Evolutionary conservation across 2,329 filamentous ascomycete genomes (phyloP), one percentile per base, ranked within the genome.

Genomic region (Aspergillus sp.): DNA sequence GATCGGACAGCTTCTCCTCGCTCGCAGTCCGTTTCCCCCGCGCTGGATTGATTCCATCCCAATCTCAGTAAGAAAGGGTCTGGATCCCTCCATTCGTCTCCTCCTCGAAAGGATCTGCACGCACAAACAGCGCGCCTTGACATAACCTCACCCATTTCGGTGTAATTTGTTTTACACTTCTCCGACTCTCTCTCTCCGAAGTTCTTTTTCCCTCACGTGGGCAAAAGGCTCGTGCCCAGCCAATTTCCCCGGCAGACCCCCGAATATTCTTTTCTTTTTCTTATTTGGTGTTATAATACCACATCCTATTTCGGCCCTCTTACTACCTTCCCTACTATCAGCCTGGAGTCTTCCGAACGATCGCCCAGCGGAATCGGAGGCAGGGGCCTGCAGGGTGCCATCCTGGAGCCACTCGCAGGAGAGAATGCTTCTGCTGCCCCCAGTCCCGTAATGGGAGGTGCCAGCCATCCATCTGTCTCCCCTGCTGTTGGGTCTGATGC

Each of bases 351-450:
- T 67, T 65, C 71, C 63, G 68, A 66, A 65, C 65, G 67, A 68
- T 69, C 66, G 59, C 63, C 70, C 60, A 72, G 66, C 67, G 72
- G 68, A 68, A 74, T 74, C 65, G 73, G 71, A 74, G 74, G 72
- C 68, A 70, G 67, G 63, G 70, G 67, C 63, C 61, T 69, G 63
- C 70, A 71, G 66, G 66, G 61, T 59, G 61, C 59, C 45, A 64
- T 63, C 65, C 63, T 71, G 57, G 66, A 70, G 58, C 64, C 61
- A 39, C 70, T 59, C 51, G 64, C 63, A 58, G 65, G 62, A 57
- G 66, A 75, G 70, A 75, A 76, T 76, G 73, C 72, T 69, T 69
- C 70, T 68, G 72, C 65, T 65, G 73, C 63, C 62, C 71, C 71
- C 58, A 72, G 70, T 62, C 74, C 74, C 65, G 70, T 76, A 68